phyloP scores from a whole-genome alignment of 192 early-diverging fungal species.

The Coemansia sp. region DNA sequence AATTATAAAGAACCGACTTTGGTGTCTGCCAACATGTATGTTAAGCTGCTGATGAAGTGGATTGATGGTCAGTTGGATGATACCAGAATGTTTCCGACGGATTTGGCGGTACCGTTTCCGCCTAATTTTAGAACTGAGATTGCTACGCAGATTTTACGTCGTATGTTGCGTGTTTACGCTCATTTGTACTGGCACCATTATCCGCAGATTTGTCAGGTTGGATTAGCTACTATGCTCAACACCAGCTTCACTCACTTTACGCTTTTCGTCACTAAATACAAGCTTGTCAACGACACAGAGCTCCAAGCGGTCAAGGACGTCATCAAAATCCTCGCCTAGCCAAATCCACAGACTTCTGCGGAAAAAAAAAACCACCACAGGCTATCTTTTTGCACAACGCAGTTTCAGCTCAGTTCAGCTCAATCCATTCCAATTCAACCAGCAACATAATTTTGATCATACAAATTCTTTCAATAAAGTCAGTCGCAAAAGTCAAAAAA shows the following conservation, averaged over 20 bases:
- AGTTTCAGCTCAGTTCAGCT: background rate
- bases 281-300: constrained; percentile 65
- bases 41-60: constrained; percentile 83
- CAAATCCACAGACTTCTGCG: too few species aligned
- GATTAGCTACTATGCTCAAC: constrained; percentile 87
- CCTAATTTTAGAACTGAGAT: constrained; percentile 63
- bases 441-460: too few species aligned
- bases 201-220: constrained; percentile 69
- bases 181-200: constrained; percentile 92
- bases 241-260: constrained; percentile 95
- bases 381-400: too few species aligned
- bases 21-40: constrained; percentile 88
- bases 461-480: too few species aligned
- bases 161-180: constrained; percentile 90
- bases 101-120: constrained; percentile 76
- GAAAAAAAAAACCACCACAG: too few species aligned
- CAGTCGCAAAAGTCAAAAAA: too few species aligned
- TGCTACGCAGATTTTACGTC: constrained; percentile 78
- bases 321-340: constrained; percentile 47
- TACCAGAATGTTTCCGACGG: constrained; percentile 83
- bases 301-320: constrained; percentile 58
- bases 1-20: constrained; percentile 85
- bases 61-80: constrained; percentile 84
- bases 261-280: constrained; percentile 85
- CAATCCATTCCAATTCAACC: background rate